phyloP scores from a whole-genome alignment of 1,284 basidiomycete genomes.

The Apiotrichum porosum region DNA sequence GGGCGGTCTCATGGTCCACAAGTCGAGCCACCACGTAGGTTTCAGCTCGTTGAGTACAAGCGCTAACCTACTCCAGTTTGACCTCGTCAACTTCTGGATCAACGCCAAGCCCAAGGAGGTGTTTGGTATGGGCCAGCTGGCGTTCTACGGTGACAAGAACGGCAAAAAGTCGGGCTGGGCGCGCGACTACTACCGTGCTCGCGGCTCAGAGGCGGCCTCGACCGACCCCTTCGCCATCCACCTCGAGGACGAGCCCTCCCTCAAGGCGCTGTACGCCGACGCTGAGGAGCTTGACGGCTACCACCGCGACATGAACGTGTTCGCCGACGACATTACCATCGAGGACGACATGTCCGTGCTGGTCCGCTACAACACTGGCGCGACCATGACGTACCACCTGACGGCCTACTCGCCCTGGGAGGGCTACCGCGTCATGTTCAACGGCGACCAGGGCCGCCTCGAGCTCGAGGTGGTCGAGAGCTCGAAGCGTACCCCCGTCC shows the following conservation, averaged over 20 bases:
- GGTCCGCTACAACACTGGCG: constrained; percentile 54
- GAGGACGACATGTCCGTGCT: constrained; percentile 58
- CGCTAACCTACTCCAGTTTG: constrained; percentile 24
- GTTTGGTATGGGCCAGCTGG: constrained; percentile 54
- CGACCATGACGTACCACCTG: constrained; percentile 57
- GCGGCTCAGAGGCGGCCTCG: constrained; percentile 51
- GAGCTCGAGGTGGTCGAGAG: constrained; percentile 58
- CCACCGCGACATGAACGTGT: constrained; percentile 50
- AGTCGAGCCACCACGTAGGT: constrained; percentile 54
- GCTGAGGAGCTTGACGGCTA: constrained; percentile 53
- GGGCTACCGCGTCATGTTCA: constrained; percentile 58
- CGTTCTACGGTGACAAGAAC: constrained; percentile 54
- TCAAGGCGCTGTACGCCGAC: constrained; percentile 53
- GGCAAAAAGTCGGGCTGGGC: constrained; percentile 56
- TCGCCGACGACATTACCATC: constrained; percentile 55
- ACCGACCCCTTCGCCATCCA: constrained; percentile 56
- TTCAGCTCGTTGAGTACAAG: background rate
- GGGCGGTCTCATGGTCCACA: constrained; percentile 57
- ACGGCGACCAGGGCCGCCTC: constrained; percentile 55
- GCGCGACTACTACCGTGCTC: constrained; percentile 51
- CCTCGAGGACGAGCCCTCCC: constrained; percentile 52
- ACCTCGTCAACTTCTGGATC: constrained; percentile 57
- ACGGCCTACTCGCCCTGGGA: constrained; percentile 49
- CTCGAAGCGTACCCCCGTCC: constrained; percentile 23
- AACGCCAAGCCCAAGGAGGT: constrained; percentile 53